Conservation (phyloP, 129 eudicot species). For the Pseudognaphalium luteoalbum region DNA sequence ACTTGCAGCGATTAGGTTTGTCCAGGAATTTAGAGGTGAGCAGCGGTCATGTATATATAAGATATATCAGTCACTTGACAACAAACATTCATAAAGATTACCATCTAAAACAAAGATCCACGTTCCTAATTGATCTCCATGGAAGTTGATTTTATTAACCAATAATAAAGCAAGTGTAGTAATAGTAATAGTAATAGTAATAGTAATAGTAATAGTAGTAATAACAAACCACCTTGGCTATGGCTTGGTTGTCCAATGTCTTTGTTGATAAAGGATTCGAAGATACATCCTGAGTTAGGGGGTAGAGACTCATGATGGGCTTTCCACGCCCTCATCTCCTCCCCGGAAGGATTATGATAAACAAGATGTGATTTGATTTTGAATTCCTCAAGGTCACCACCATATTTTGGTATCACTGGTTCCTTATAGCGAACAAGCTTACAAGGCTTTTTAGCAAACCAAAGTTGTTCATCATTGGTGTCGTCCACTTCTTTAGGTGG, state of each 20-base stretch:
- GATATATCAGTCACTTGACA: background rate
- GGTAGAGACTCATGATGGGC: constrained; percentile 5
- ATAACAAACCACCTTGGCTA: background rate
- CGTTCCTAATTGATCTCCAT: too few relatives aligned
- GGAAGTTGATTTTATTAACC: too few relatives aligned
- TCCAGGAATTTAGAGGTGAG: background rate
- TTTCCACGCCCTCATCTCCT: background rate
- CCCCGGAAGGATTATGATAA: background rate
- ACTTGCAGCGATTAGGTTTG: background rate
- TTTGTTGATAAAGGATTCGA: background rate
- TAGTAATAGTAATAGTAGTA: too few relatives aligned
- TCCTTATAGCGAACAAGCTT: background rate
- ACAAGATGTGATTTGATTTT: background rate
- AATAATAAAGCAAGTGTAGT: too few relatives aligned
- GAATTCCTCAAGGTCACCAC: background rate
- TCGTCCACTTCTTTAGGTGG: background rate
- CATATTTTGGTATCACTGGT: background rate
- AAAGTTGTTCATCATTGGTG: background rate
- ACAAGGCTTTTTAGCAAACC: background rate
- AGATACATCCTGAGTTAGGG: background rate
- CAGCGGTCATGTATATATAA: background rate
- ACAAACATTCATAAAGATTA: background rate
- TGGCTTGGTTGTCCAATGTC: background rate
- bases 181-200: background rate
- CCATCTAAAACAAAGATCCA: background rate